Percentiles rank a stretch among this genome's conserved stretches.
These are phyloP conservation scores for Arthrocladium fulminans DNA, from an alignment of 2,329 filamentous ascomycete genomes.

Conservation along the genomic window DNA sequence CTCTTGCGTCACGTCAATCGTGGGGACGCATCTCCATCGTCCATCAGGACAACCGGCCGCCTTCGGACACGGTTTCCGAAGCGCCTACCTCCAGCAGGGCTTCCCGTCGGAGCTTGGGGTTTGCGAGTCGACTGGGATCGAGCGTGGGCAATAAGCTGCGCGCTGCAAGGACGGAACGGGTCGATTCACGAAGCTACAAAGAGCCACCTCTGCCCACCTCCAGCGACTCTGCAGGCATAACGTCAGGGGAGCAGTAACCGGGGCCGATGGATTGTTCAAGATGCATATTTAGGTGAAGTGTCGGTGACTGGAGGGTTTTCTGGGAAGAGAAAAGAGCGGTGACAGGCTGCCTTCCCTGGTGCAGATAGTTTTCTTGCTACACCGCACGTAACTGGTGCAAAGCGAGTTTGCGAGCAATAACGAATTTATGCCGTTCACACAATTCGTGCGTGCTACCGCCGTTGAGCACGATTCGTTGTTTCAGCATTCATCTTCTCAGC, in stretches of 20 bases:
- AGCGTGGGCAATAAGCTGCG: conserved; percentile 21
- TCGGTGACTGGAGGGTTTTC: too few species aligned
- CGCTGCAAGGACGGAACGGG: conserved; percentile 18
- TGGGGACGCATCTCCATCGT: conserved; percentile 21
- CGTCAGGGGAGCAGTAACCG: background rate
- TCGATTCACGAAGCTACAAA: conserved; percentile 6
- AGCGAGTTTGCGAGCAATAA: background rate
- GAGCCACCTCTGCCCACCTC: background rate
- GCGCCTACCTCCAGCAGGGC: background rate
- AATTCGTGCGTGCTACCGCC: too few species aligned
- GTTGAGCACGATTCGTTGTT: too few species aligned
- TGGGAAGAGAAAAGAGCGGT: background rate
- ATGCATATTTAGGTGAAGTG: too few species aligned
- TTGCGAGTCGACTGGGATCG: conserved; percentile 18
- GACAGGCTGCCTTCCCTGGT: background rate
- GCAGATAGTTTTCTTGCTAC: background rate
- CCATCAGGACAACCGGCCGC: conserved; percentile 4
- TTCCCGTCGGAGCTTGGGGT: conserved; percentile 19
- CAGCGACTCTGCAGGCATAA: background rate
- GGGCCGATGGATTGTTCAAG: background rate
- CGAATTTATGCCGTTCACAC: too few species aligned
- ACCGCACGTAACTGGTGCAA: background rate
- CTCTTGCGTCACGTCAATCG: conserved; percentile 15
- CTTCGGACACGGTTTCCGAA: conserved; percentile 2
- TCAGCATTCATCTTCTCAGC: too few species aligned